These are phyloP conservation scores for Diplodia mutila DNA, from an alignment of 2,329 filamentous ascomycete genomes.

Conservation along the genomic window DNA sequence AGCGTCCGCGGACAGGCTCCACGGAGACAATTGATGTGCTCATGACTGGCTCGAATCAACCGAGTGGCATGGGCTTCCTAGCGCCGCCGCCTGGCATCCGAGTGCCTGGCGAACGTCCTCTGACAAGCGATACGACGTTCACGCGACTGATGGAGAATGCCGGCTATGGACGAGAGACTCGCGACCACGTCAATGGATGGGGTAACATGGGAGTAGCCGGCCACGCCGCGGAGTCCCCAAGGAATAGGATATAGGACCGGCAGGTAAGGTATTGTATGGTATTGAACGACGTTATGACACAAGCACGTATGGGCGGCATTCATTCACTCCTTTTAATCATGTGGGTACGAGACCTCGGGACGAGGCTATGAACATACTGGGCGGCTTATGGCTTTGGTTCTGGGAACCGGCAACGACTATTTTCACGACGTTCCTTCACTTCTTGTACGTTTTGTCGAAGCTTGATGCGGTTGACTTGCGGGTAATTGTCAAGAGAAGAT, in stretches of 20 bases:
- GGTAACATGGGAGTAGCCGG: conserved; percentile 8
- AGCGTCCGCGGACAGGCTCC: conserved; percentile 37
- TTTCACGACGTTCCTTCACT: conserved; percentile 5
- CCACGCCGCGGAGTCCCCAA: background rate
- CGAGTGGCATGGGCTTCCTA: conserved; percentile 14
- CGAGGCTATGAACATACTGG: background rate
- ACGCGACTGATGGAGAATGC: conserved; percentile 48
- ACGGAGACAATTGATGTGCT: conserved; percentile 51
- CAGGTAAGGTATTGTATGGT: background rate
- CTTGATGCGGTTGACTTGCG: conserved; percentile 21
- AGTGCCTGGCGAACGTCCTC: conserved; percentile 26
- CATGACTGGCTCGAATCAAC: conserved; percentile 40
- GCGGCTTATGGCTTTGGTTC: conserved; percentile 14
- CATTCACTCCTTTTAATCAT: conserved; percentile 23
- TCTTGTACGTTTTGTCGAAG: conserved; percentile 13
- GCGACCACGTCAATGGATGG: conserved; percentile 18
- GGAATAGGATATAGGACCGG: conserved; percentile 17
- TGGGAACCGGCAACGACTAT: background rate
- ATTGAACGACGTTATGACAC: conserved; percentile 16
- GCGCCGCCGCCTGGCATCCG: conserved; percentile 25
- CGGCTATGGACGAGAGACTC: conserved; percentile 34
- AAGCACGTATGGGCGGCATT: conserved; percentile 21
- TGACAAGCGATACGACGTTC: conserved; percentile 46
- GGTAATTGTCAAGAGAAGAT: conserved; percentile 4
- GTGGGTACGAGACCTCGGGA: background rate